These are phyloP conservation scores for Pseudonitzschia delicatissima DNA, from an alignment of 108 stramenopile species.

Conservation along the genomic window DNA sequence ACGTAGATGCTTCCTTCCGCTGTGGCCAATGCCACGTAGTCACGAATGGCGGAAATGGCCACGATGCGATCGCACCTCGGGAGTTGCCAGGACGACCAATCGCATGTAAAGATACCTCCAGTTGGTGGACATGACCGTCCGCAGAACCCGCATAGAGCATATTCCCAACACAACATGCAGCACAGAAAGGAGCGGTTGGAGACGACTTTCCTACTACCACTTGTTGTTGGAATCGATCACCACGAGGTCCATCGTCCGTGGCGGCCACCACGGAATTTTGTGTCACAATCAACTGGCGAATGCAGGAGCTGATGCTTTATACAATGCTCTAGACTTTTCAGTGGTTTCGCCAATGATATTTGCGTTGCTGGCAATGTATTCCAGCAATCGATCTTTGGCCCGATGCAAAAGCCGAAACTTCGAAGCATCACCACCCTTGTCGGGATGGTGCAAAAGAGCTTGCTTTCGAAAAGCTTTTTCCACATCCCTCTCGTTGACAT, in stretches of 20 bases:
- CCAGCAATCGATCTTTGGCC: background rate
- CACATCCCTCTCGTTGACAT: background rate
- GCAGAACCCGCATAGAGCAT: background rate
- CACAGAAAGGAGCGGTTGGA: background rate
- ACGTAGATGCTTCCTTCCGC: background rate
- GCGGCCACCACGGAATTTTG: background rate
- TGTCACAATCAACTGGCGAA: background rate
- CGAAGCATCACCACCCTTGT: background rate
- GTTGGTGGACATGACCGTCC: background rate
- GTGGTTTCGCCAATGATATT: background rate
- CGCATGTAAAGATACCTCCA: background rate
- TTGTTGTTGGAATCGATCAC: background rate
- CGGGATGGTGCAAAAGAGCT: conserved; percentile 3
- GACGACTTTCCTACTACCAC: background rate
- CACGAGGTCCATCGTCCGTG: background rate
- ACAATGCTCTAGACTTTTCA: background rate
- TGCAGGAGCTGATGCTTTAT: background rate
- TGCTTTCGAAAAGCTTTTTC: conserved; percentile 3
- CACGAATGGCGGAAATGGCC: background rate
- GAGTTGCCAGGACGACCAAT: background rate
- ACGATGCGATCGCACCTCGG: background rate
- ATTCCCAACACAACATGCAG: background rate
- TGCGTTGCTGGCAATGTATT: background rate
- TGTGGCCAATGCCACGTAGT: background rate
- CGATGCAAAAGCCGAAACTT: background rate